Base-by-base conservation (phyloP, 2,329 filamentous ascomycete species). In the Aspergillus persii region DNA sequence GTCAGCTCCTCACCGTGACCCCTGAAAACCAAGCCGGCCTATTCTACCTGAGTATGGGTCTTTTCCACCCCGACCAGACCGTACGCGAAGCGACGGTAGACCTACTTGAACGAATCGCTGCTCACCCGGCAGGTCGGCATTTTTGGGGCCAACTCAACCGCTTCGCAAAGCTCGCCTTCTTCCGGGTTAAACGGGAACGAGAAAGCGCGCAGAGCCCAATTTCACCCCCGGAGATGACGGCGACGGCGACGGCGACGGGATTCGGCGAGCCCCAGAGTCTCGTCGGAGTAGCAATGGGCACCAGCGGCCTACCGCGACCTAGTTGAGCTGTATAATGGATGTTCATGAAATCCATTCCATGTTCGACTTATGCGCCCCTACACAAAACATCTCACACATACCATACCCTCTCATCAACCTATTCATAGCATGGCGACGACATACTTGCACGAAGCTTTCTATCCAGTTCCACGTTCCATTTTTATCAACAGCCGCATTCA, bases 121-220 rank as follows among this genome's bases (percentile, higher is more conserved):
- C 89, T 58, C 94, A 99, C 76, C 90, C 96, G 70, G 95, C 92
- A 8, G 95, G 95, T 1, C 85, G 92, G 69, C 92, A 98, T 76
- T 98, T 95, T 83, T 99, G 94, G 91, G 86, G 84, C 64, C 86
- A 86, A 31, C 79, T 99, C 52, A 95, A 92, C 59, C 83, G 91
- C 49, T 99, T 97, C 71, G 89, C 93, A 67, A 96, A 94, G 77
- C 77, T 96, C 63, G 94, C 90, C 3, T 96, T 89, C 69, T 88
- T 89, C 65, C 84, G 94, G 52, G 87, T 96, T 52, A 88, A 89
- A 73, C 84, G 88, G 60, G 92, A 87, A 59, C 79, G 76, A 59
- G 77, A 80, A 44, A 65, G 64, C 2, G 65, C 63, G 36, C 62
- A 66, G 36, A 71, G 69, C 54, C 69, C 69, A 23, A 59, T 66